Percentiles rank a stretch among this genome's conserved stretches.
phyloP scores from a whole-genome alignment of 1,139 yeast species.

The Diutina ranongensis region DNA sequence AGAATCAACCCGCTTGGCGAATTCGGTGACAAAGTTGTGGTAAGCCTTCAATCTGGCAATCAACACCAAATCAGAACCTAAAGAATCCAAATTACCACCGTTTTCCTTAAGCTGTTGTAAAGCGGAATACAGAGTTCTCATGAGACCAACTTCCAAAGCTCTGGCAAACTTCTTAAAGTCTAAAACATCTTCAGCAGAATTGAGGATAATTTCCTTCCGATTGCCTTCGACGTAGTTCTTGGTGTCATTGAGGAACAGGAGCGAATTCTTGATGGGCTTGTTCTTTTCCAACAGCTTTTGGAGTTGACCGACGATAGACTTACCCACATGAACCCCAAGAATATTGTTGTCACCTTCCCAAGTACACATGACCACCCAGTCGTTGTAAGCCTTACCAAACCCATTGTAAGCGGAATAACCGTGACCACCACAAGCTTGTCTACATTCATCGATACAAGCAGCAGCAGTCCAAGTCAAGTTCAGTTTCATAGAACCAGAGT shows the following conservation, averaged over 20 bases:
- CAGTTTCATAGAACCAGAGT: not conserved
- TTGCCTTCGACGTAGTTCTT: not conserved
- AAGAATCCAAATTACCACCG: conserved; percentile 12
- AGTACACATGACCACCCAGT: conserved; percentile 5
- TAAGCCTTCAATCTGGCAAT: conserved; percentile 12
- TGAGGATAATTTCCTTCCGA: conserved; percentile 12
- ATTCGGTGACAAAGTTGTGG: conserved; percentile 11
- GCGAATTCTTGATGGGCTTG: not conserved
- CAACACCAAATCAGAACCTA: conserved; percentile 11
- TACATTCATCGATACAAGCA: conserved; percentile 1
- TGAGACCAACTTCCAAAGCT: conserved; percentile 12
- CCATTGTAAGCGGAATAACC: conserved; percentile 6
- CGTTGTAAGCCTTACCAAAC: conserved; percentile 5
- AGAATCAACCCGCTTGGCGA: conserved; percentile 12
- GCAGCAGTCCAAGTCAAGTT: conserved; percentile 4
- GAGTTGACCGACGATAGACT: not conserved
- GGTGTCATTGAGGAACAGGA: not conserved
- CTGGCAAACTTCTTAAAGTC: conserved; percentile 18
- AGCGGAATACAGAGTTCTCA: conserved; percentile 13
- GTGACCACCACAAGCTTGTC: conserved; percentile 6
- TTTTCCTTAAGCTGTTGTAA: conserved; percentile 13
- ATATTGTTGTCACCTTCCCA: conserved; percentile 7
- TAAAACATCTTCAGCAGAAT: conserved; percentile 24
- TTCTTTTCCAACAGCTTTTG: not conserved
- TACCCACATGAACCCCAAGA: conserved; percentile 1